These are phyloP conservation scores for Colletotrichum limetticola DNA, from an alignment of 2,329 filamentous ascomycete genomes.

Conservation along the genomic window DNA sequence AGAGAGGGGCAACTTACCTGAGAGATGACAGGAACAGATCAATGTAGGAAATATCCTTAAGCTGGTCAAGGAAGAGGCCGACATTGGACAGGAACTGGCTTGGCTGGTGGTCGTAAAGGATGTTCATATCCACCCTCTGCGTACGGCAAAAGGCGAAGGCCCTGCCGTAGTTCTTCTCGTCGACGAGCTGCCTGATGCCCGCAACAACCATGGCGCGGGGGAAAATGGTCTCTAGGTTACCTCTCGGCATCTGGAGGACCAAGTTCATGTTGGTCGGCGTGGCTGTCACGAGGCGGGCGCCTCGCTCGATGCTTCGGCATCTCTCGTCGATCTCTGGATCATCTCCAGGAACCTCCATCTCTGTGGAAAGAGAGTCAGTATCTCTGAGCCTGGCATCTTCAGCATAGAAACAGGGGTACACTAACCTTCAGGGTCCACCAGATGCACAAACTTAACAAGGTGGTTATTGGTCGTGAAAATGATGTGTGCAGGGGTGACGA, in stretches of 20 bases:
- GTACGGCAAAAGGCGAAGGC: constrained; percentile 91
- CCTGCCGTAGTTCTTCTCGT: constrained; percentile 80
- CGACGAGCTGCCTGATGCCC: constrained; percentile 85
- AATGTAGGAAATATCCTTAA: constrained; percentile 83
- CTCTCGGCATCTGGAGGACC: constrained; percentile 93
- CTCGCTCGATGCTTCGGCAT: constrained; percentile 91
- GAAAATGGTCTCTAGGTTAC: constrained; percentile 95
- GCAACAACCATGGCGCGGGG: constrained; percentile 92
- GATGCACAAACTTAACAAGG: constrained; percentile 92
- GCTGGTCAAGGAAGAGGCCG: constrained; percentile 81
- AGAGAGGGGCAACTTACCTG: constrained; percentile 60
- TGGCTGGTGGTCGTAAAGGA: constrained; percentile 92
- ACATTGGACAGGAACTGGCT: constrained; percentile 84
- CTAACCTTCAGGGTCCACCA: constrained; percentile 74
- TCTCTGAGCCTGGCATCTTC: background rate
- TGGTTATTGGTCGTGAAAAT: constrained; percentile 94
- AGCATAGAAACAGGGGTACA: background rate
- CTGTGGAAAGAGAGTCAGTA: constrained; percentile 54
- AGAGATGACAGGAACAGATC: constrained; percentile 92
- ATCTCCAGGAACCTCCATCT: constrained; percentile 84
- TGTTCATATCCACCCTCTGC: constrained; percentile 97
- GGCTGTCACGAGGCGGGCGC: constrained; percentile 85
- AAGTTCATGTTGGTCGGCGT: constrained; percentile 89
- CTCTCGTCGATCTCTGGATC: constrained; percentile 93
- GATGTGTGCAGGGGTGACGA: constrained; percentile 83